These are phyloP conservation scores for Epichloe glyceriae DNA, from an alignment of 2,329 filamentous ascomycete species.

Conservation along the genomic window DNA sequence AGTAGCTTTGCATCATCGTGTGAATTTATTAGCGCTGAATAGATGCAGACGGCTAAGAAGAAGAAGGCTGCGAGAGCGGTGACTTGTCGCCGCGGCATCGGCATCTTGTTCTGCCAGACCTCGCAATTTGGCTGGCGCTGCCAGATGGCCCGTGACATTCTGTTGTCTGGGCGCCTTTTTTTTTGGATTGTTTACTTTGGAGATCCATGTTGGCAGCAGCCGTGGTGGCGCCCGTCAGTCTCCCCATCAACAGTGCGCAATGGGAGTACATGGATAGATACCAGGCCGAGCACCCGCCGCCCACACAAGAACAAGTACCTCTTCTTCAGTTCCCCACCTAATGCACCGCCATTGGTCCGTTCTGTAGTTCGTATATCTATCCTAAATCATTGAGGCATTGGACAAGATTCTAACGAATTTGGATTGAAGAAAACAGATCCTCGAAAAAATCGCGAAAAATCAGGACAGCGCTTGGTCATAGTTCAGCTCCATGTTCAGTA, in stretches of 20 bases:
- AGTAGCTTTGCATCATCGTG: neutral
- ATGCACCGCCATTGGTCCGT: too few relatives aligned
- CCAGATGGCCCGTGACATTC: too few relatives aligned
- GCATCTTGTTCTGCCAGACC: constrained; percentile 5
- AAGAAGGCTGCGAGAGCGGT: constrained; percentile 19
- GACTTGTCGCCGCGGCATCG: constrained; percentile 23
- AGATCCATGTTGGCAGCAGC: neutral
- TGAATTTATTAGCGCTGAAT: constrained; percentile 14
- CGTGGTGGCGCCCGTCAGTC: constrained; percentile 6
- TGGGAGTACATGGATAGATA: too few relatives aligned
- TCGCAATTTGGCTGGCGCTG: too few relatives aligned
- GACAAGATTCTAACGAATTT: too few relatives aligned
- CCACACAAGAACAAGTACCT: neutral
- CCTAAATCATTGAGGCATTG: too few relatives aligned
- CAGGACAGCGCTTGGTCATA: too few relatives aligned
- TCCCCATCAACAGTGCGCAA: constrained; percentile 2
- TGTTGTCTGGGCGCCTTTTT: neutral
- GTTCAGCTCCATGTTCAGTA: too few relatives aligned
- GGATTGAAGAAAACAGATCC: too few relatives aligned
- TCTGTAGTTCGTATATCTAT: too few relatives aligned
- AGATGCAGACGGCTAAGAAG: constrained; percentile 26
- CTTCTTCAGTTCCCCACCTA: neutral
- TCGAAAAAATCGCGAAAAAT: too few relatives aligned
- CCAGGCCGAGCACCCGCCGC: too few relatives aligned
- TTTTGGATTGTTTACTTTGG: constrained; percentile 5